A percentile compares a stretch with the other conserved stretches of the same genome.
phyloP scores from a whole-genome alignment of 2,329 filamentous ascomycete genomes.

The Ceratocystis harringtonii region DNA sequence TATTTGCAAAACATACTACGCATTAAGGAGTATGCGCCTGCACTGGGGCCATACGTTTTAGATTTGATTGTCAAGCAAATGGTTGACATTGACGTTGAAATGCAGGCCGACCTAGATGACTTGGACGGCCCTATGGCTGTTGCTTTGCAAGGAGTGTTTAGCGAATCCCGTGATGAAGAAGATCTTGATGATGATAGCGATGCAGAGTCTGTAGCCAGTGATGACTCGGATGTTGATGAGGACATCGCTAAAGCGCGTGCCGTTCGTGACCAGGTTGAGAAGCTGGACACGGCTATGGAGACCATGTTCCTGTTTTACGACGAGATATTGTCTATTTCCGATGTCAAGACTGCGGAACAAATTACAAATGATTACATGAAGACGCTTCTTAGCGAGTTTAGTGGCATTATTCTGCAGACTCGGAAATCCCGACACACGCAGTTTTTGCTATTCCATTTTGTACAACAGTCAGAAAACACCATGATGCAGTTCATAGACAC shows the following conservation, averaged over 20 bases:
- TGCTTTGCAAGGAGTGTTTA: slow-evolving; percentile 32
- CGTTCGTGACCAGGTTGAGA: slow-evolving; percentile 69
- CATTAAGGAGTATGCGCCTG: slow-evolving; percentile 61
- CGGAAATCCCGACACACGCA: slow-evolving; percentile 88
- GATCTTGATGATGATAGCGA: slow-evolving; percentile 51
- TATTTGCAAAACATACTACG: slow-evolving; percentile 75
- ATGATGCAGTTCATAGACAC: slow-evolving; percentile 50
- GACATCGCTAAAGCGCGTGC: slow-evolving; percentile 44
- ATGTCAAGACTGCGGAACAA: slow-evolving; percentile 44
- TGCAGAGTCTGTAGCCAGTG: slow-evolving; percentile 54
- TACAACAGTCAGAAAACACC: slow-evolving; percentile 62
- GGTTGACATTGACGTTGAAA: slow-evolving; percentile 88
- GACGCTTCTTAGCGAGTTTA: slow-evolving; percentile 71
- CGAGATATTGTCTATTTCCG: slow-evolving; percentile 51
- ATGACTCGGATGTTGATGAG: slow-evolving; percentile 50
- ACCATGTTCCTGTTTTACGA: slow-evolving; percentile 74
- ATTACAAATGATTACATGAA: slow-evolving; percentile 42
- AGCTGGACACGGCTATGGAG: slow-evolving; percentile 82
- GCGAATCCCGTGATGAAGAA: slow-evolving; percentile 27
- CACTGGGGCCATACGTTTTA: slow-evolving; percentile 64
- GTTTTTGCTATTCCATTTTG: slow-evolving; percentile 91
- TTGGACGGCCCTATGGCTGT: slow-evolving; percentile 77
- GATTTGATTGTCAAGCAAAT: slow-evolving; percentile 72
- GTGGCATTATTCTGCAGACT: slow-evolving; percentile 74
- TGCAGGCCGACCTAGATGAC: slow-evolving; percentile 86